Base-by-base conservation (phyloP, 208 protist genomes). In the Jaenimonas drosophilae region DNA sequence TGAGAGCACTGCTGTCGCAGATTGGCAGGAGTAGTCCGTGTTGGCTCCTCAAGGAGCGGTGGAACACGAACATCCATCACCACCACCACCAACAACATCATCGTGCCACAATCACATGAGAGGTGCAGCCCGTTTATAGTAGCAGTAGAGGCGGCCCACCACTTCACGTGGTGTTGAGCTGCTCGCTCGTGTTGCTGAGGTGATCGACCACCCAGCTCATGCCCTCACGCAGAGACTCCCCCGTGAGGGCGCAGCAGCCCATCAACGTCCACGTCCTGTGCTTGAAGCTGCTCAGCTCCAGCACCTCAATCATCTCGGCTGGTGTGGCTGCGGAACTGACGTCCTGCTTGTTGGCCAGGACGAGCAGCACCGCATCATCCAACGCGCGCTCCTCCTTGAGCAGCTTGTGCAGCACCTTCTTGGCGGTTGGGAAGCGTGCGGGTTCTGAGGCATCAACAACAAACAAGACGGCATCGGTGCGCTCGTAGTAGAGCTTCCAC, bases 341-440 rank as follows among this genome's bases (percentile, higher is more conserved):
- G 63, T 98, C 97, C 61, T 97, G 91, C 57, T 98, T 98, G 64
- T 98, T 98, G 0, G 94, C 95, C 30, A 96, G 84, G 2, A 98
- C 77, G 2, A 98, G 62, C n/a, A 98, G 49, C 1, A 76, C 50
- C 14, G 91, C 72, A 30, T 87, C 54, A 38, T 70, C 54, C 21
- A 98, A 73, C 14, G 88, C 64, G 14, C 90, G 79, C 49, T 91
- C 76, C 16, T 92, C 59, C 25, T 66, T 57, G 7, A 97, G 61
- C 1, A 98, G 59, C 6, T 61, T 49, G 12, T 87, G 60, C 11
- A 98, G 45, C n/a, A 97, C 87, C 12, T 88, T 57, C 30, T 78
- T 69, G 0, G 83, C 90, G 25, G 68, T 76, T 0, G 61, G 27
- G 25, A 96, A 77, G 21, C 92, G 70, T 0, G 49, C 68, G 0